These are phyloP conservation scores for Somion occarium DNA, from an alignment of 1,284 basidiomycete genomes.

Conservation along the genomic window DNA sequence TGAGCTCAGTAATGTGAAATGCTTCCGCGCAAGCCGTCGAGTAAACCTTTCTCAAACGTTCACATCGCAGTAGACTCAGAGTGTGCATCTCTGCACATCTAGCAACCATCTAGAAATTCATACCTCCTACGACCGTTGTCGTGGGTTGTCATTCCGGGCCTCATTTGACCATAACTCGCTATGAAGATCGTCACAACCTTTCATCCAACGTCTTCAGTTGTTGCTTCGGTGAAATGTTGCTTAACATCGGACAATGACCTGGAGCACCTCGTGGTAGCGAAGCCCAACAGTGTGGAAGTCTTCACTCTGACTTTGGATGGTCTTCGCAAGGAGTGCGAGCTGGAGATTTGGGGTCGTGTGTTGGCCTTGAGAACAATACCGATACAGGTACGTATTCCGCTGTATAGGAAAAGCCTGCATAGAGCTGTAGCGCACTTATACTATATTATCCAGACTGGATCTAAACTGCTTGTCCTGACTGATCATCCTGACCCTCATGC, in stretches of 20 bases:
- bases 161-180: conserved; percentile 4
- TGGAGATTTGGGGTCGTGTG: conserved; percentile 65
- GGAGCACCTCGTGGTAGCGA: conserved; percentile 65
- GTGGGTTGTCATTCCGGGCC: conserved; percentile 13
- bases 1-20: no score
- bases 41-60: no score
- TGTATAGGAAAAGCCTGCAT: conserved; percentile 1
- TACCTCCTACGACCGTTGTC: background rate
- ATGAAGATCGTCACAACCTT: conserved; percentile 74
- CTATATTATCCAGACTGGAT: conserved; percentile 15
- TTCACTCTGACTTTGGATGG: conserved; percentile 57
- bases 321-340: conserved; percentile 47
- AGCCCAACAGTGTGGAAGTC: conserved; percentile 58
- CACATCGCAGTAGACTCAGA: background rate
- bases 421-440: background rate
- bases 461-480: conserved; percentile 57
- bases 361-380: conserved; percentile 50
- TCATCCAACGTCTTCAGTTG: conserved; percentile 59
- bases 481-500: conserved; percentile 67
- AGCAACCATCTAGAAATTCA: background rate
- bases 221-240: conserved; percentile 56
- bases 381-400: conserved; percentile 38
- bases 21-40: no score
- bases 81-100: background rate
- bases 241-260: conserved; percentile 34